Percentiles rank a stretch among this genome's conserved stretches.
Conservation (phyloP, 495 filamentous ascomycete genomes). For the Penicillium bialowiezense region DNA sequence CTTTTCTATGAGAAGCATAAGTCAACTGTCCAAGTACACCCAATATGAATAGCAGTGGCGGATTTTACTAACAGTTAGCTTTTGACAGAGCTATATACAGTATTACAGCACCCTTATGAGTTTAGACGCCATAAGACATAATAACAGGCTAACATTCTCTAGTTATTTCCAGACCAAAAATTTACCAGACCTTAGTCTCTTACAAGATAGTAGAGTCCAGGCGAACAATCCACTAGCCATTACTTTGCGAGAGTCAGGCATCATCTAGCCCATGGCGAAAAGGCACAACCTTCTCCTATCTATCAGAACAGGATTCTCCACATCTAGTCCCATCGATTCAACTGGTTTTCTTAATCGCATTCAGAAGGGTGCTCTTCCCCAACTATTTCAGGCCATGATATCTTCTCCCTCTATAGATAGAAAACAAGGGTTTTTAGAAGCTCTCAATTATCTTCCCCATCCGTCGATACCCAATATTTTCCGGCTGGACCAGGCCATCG, state of each 20-base stretch:
- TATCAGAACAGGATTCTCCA: not conserved
- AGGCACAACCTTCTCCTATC: not conserved
- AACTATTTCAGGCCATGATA: not conserved
- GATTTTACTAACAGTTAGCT: too few relatives aligned
- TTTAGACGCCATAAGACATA: too few relatives aligned
- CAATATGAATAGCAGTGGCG: too few relatives aligned
- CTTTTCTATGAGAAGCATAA: not conserved
- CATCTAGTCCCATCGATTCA: not conserved
- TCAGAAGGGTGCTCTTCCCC: not conserved
- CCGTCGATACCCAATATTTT: not conserved
- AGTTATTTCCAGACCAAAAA: not conserved
- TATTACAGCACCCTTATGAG: too few relatives aligned
- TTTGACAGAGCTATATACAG: not conserved
- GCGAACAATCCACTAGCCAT: conserved; percentile 5
- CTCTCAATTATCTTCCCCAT: not conserved
- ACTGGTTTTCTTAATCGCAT: too few relatives aligned
- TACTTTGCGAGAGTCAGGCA: not conserved
- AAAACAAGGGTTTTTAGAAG: conserved; percentile 3
- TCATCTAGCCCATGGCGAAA: not conserved
- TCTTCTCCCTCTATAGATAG: conserved; percentile 3
- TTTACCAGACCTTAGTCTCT: not conserved
- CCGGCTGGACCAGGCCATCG: not conserved
- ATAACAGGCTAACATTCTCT: not conserved
- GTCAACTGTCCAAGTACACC: not conserved
- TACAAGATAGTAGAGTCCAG: conserved; percentile 1